A percentile compares a stretch with the other conserved stretches of the same genome.
These are phyloP conservation scores for Thelonectria olida DNA, from an alignment of 2,329 filamentous ascomycete species.

Conservation along the genomic window DNA sequence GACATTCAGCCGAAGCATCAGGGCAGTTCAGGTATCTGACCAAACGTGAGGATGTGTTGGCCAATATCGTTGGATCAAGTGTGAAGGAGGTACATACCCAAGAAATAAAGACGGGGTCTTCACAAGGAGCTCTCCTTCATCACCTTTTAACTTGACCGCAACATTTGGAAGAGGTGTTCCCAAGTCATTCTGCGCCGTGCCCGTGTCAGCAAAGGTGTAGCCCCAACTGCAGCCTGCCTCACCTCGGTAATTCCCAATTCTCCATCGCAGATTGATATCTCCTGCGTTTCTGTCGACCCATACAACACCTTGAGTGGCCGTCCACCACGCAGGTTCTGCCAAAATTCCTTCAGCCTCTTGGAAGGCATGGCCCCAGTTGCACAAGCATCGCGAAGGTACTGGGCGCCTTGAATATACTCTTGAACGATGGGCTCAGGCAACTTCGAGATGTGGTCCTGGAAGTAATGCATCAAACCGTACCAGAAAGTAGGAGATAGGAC, in stretches of 20 bases:
- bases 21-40: neutral
- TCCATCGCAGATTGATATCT: neutral
- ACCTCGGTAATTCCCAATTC: neutral
- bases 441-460: neutral
- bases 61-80: neutral
- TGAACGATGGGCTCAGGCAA: neutral
- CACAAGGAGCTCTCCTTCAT: conserved; percentile 5
- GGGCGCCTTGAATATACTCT: conserved; percentile 1
- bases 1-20: neutral
- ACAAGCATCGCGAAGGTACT: neutral
- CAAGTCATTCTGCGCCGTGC: neutral
- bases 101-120: conserved; percentile 4
- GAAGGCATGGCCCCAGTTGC: conserved; percentile 3
- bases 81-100: neutral
- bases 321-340: conserved; percentile 1
- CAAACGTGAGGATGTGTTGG: neutral
- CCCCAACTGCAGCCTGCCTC: neutral
- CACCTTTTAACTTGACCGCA: neutral
- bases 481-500: conserved; percentile 21
- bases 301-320: conserved; percentile 1
- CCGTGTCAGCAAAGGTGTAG: neutral
- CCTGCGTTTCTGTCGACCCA: neutral
- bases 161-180: conserved; percentile 3
- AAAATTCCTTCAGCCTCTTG: conserved; percentile 4
- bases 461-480: conserved; percentile 24